Percentiles rank a stretch among this genome's conserved stretches.
Conservation (phyloP, 2,329 filamentous ascomycete genomes). For the Botrytis cinerea region DNA sequence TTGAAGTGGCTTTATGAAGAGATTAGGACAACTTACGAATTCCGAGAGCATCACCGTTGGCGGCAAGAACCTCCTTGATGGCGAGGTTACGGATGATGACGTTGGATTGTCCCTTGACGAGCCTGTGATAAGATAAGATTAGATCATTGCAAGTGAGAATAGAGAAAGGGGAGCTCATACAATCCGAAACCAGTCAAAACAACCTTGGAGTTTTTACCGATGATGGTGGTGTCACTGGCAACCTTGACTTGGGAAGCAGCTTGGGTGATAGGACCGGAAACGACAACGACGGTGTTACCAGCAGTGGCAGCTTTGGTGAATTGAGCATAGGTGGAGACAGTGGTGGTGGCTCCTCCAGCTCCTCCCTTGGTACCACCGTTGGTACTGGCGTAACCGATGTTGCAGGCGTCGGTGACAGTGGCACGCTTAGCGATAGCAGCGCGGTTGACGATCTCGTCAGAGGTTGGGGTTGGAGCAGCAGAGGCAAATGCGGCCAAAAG, state of each 20-base stretch:
- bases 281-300: slow-evolving; percentile 17
- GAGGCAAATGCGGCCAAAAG: slow-evolving; percentile 19
- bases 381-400: slow-evolving; percentile 49
- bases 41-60: slow-evolving; percentile 52
- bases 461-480: slow-evolving; percentile 23
- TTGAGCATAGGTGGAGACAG: slow-evolving; percentile 48
- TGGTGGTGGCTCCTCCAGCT: slow-evolving; percentile 47
- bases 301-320: slow-evolving; percentile 34
- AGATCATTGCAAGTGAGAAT: not conserved
- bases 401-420: slow-evolving; percentile 39
- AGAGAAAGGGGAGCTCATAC: not conserved
- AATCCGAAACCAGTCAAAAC: slow-evolving; percentile 21
- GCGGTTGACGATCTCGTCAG: slow-evolving; percentile 11
- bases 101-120: slow-evolving; percentile 45
- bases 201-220: slow-evolving; percentile 4
- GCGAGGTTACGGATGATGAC: slow-evolving; percentile 60
- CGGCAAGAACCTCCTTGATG: slow-evolving; percentile 50
- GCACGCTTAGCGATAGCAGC: slow-evolving; percentile 47
- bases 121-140: not conserved
- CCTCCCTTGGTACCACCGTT: slow-evolving; percentile 51
- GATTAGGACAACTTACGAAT: slow-evolving; percentile 45
- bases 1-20: not conserved
- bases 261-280: slow-evolving; percentile 13
- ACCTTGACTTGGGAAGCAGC: slow-evolving; percentile 10
- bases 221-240: slow-evolving; percentile 22